Evolutionary conservation across 805 yeast species (phyloP), one percentile per base, ranked within the genome.

Genomic region (Pichia sporocuriosa): DNA sequence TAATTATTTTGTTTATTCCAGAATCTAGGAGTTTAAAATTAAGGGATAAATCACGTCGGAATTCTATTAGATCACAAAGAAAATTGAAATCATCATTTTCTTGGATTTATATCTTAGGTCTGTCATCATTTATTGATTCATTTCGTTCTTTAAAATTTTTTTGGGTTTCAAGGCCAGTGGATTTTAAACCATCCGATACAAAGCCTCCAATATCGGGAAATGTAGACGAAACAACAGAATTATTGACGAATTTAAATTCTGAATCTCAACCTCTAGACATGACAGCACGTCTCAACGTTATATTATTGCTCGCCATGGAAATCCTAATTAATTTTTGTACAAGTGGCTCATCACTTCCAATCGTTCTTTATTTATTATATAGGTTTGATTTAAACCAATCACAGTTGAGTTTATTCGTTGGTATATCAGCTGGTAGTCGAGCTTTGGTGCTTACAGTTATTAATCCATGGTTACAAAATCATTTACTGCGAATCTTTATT

Each of bases 1-100:
- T 68, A 3, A 52, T 69, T 4, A 10, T 65, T 0, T 51, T 70
- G 6, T 53, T 74, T 2, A 55, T 83, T 13, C 78, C 79, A 2
- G 94, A 84, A 55, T 78, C 88, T 6, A 68, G 90, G 48, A 75
- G 84, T 13, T 52, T 57, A 25, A 66, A 68, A 38, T 73, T 84
- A 3, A 66, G 79, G 51, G 55, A 57, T 30, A 73, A 72, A 54
- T 73, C 86, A 0, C 69, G 81, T 43, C 44, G 57, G 29, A 46
- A 50, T 12, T 48, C 57, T 4, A 20, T 45, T 19, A 35, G 35
- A 15, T 39, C 46, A 5, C 32, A 26, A 13, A 25, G 29, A 11
- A 20, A 33, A 19, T 19, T 34, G 24, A 27, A 32, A 7, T 9
- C 25, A 11, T 28, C 37, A 9, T 38, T 41, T n/a, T 33, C 42